Percentiles rank a stretch among this genome's conserved stretches.
These are phyloP conservation scores for Tolypocladium album DNA, from an alignment of 2,329 filamentous ascomycete genomes.

Conservation along the genomic window DNA sequence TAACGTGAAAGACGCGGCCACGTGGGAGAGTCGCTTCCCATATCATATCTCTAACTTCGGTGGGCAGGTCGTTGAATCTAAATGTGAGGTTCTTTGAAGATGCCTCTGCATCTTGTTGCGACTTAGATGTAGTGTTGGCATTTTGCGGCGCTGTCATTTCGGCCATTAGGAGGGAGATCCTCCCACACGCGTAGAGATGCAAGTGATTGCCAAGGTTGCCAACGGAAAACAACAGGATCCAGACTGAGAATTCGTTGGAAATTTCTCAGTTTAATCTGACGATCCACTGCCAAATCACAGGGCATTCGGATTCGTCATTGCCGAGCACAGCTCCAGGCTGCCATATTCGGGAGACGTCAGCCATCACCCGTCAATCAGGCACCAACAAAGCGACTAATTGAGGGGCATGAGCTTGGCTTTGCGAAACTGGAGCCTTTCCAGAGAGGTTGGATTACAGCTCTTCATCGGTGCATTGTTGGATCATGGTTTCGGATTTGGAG, in stretches of 20 bases:
- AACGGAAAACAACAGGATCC: background rate
- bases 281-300: background rate
- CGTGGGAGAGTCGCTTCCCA: slow-evolving; percentile 17
- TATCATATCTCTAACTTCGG: slow-evolving; percentile 16
- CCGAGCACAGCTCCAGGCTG: background rate
- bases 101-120: background rate
- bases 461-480: background rate
- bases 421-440: background rate
- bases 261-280: background rate
- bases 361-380: background rate
- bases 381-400: background rate
- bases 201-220: background rate
- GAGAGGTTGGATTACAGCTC: background rate
- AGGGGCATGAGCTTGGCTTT: background rate
- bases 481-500: background rate
- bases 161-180: background rate
- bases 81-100: background rate
- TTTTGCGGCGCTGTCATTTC: background rate
- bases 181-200: background rate
- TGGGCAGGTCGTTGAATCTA: slow-evolving; percentile 9
- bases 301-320: background rate
- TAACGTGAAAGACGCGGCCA: slow-evolving; percentile 18
- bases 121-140: background rate
- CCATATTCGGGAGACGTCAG: background rate
- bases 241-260: background rate